Evolutionary conservation across 345 rosid species (phyloP), one percentile per base, ranked within the genome.

Genomic region (Brassica cretica): DNA sequence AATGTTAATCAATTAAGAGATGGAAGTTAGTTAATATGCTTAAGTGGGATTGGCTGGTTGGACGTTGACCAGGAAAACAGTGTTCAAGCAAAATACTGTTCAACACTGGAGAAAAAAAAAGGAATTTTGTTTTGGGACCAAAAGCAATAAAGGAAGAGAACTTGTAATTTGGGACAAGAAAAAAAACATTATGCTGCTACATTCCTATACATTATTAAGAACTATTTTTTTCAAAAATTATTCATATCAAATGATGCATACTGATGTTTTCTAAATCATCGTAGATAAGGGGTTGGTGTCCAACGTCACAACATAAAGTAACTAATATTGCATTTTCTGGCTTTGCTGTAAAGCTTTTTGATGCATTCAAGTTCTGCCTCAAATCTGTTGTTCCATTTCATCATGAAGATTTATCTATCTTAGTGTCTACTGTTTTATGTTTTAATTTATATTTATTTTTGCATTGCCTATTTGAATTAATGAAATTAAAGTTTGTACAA

Each of bases 51-150:
- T 39, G 67, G 72, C 62, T 46, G 81, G 81, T 78, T 61, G 73
- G 73, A 71, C 76, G 72, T 72, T 72, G 81, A 78, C 81, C 63
- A 1, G 63, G 64, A 70, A 64, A 64, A 64, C 33, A 64, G 66
- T 71, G 27, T 18, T 63, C 39, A 14, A 10, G 64, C 65, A 77
- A 77, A 77, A 77, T 56, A 77, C 71, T 30, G 59, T 72, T 78
- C 72, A 78, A 71, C 67, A 70, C 10, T 41, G 5, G n/a, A 73
- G n/a, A 8, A 64, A 19, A 5, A 53, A 5, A 30, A 33, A 9
- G 56, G 3, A 15, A 46, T 49, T 49, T 53, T 1, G 8, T 39
- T 66, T 67, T 41, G 73, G 73, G 79, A 67, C 68, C 60, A 41
- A 75, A 75, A 19, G 12, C 37, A 30, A 21, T 16, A 3, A 58